Conservation (phyloP, 2,329 filamentous ascomycete genomes). For the Talaromyces sp. region DNA sequence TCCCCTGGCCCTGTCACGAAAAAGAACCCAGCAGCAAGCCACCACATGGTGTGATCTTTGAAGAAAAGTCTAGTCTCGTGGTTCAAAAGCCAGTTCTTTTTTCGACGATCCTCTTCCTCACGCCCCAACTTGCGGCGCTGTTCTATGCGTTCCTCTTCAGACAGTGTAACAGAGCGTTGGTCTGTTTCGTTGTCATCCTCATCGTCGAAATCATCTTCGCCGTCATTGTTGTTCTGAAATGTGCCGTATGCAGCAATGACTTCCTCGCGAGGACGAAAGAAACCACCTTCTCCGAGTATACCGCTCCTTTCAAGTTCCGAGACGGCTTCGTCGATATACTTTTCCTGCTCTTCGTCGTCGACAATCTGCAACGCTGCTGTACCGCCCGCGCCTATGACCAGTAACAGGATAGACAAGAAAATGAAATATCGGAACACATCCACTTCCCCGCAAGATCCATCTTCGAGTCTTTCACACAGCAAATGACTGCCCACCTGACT, state of each 20-base stretch:
- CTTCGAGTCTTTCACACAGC: conserved; percentile 67
- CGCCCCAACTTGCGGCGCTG: conserved; percentile 38
- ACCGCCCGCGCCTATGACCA: conserved; percentile 67
- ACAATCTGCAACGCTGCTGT: conserved; percentile 71
- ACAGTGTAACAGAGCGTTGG: conserved; percentile 35
- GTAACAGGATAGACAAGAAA: conserved; percentile 71
- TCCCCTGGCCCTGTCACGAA: conserved; percentile 93
- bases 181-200: conserved; percentile 34
- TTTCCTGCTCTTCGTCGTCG: conserved; percentile 64
- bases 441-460: conserved; percentile 54
- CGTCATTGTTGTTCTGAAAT: conserved; percentile 36
- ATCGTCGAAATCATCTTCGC: conserved; percentile 35
- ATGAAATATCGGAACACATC: conserved; percentile 84
- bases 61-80: conserved; percentile 84
- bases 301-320: conserved; percentile 89
- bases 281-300: conserved; percentile 64
- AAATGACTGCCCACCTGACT: conserved; percentile 79
- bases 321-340: conserved; percentile 83
- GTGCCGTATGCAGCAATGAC: conserved; percentile 43
- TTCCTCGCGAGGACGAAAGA: conserved; percentile 57
- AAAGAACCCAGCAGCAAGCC: conserved; percentile 84
- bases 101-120: conserved; percentile 56
- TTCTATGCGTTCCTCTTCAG: conserved; percentile 40
- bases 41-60: conserved; percentile 91
- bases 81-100: conserved; percentile 88